A percentile compares a stretch with the other conserved stretches of the same genome.
These are phyloP conservation scores for Monosporozyma aquatica DNA, from an alignment of 805 yeast species.

Conservation along the genomic window DNA sequence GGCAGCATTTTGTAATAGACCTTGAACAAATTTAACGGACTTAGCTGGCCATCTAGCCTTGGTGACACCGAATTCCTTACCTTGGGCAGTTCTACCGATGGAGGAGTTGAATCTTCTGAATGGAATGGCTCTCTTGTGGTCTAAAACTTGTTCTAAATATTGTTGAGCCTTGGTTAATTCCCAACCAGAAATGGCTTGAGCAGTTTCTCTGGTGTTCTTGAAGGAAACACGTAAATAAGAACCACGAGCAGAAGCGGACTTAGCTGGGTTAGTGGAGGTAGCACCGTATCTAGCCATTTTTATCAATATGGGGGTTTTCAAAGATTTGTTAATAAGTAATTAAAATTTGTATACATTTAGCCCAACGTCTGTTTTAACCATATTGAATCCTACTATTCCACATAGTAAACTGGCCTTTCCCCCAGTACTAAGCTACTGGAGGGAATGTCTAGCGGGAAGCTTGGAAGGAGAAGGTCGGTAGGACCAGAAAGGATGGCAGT, in stretches of 20 bases:
- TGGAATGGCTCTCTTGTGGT: constrained; percentile 99
- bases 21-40: constrained; percentile 92
- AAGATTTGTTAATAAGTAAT: not conserved
- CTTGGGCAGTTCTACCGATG: constrained; percentile 99
- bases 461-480: too few species aligned
- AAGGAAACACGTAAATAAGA: constrained; percentile 97
- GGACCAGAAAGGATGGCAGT: too few species aligned
- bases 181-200: constrained; percentile 98
- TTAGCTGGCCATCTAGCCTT: constrained; percentile 99
- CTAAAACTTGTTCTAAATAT: constrained; percentile 92
- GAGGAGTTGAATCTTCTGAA: constrained; percentile 96
- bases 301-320: constrained; percentile 3
- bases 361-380: constrained; percentile 1
- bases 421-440: too few species aligned
- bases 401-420: too few species aligned
- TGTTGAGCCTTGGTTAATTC: constrained; percentile 89
- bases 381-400: not conserved
- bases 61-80: constrained; percentile 99
- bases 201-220: constrained; percentile 99
- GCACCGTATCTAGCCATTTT: constrained; percentile 99
- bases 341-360: not conserved
- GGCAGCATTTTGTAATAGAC: constrained; percentile 93
- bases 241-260: constrained; percentile 99
- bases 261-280: constrained; percentile 98
- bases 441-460: too few species aligned